A percentile compares a stretch with the other conserved stretches of the same genome.
Evolutionary conservation across 306 rosid species (phyloP).

Genomic region (Quercus berberidifolia): DNA sequence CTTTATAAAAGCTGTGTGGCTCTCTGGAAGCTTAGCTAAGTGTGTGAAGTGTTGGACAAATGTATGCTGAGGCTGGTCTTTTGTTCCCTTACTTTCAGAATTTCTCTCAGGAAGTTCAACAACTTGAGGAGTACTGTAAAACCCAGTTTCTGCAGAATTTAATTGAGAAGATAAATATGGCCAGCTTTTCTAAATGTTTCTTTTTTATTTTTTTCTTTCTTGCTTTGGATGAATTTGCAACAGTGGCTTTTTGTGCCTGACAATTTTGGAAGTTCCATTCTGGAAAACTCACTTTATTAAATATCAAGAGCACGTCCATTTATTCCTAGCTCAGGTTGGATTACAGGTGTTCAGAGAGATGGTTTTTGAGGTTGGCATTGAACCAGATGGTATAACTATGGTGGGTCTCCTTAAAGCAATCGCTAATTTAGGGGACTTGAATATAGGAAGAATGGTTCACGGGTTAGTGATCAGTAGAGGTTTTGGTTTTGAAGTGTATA

Average conservation of each 20-base stretch:
- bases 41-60: slow-evolving; percentile 30
- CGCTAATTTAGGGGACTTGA: no score
- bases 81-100: slow-evolving; percentile 64
- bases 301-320: not conserved
- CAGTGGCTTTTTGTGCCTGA: not conserved
- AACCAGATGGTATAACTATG: no score
- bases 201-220: not conserved
- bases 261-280: not conserved
- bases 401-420: no score
- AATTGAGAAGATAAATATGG: not conserved
- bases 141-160: slow-evolving; percentile 13
- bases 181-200: not conserved
- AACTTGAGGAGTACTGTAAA: slow-evolving; percentile 73
- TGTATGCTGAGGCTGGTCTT: slow-evolving; percentile 79
- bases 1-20: not conserved
- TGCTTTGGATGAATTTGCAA: not conserved
- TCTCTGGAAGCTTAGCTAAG: slow-evolving; percentile 5
- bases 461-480: no score
- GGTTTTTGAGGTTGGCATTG: no score
- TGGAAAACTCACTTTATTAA: not conserved
- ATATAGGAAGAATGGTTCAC: no score
- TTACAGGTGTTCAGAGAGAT: no score
- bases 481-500: no score
- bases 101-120: slow-evolving; percentile 72
- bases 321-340: not conserved